These are phyloP conservation scores for Ustilago xerochloae DNA, from an alignment of 1,284 basidiomycete species.

Conservation along the genomic window DNA sequence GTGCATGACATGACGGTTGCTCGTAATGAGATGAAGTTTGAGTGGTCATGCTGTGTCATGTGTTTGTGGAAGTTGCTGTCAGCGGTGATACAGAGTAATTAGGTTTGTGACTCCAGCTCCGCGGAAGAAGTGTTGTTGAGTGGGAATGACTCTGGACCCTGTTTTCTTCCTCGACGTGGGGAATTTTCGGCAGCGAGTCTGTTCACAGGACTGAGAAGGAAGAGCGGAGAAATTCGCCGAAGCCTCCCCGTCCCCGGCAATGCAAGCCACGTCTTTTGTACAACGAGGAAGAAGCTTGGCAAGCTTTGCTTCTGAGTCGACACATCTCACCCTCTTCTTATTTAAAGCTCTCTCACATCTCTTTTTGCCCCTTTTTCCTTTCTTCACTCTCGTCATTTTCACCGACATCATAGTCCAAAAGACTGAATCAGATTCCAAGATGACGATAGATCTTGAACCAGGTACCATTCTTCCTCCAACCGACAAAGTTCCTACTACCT, in stretches of 20 bases:
- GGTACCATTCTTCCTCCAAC: neutral
- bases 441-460: constrained; percentile 5
- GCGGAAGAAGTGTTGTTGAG: neutral
- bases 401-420: no score
- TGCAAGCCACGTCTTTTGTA: no score
- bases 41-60: neutral
- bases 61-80: neutral
- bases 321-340: neutral
- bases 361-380: neutral
- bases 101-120: neutral
- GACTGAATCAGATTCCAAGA: no score
- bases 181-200: no score
- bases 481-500: neutral
- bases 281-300: no score
- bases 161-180: no score
- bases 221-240: constrained; percentile 25
- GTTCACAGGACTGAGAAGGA: no score
- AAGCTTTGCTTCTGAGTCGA: no score
- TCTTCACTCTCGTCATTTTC: neutral
- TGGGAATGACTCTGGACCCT: no score
- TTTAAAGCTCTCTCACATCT: no score
- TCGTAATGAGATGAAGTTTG: no score
- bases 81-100: neutral
- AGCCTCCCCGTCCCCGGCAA: neutral
- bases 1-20: no score